Evolutionary conservation across 257 asterid species (phyloP), one percentile per base, ranked within the genome.

Genomic region (Fraxinus pennsylvanica): DNA sequence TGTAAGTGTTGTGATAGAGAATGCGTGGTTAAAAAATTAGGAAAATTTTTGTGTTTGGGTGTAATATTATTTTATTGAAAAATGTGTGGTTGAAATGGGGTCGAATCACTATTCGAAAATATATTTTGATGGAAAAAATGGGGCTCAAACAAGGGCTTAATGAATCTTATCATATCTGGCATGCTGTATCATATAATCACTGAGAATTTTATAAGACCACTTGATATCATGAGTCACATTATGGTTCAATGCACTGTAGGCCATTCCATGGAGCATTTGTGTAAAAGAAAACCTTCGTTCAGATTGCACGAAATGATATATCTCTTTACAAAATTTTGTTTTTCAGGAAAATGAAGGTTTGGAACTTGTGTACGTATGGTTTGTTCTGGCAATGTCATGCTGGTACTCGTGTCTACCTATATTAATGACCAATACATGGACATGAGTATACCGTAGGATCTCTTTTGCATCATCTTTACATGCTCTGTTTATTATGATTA

Each of bases 231-330:
- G 15, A 43, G 72, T 38, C 59, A 71, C 47, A 21, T 25, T 70
- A 1, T 8, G 32, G 25, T 35, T 22, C 65, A 57, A 36, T 13
- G 15, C 30, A 36, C 3, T 21, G 41, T 36, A 15, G 17, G 45
- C n/a, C 29, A 74, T 54, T 50, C 12, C 10, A 22, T 39, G 72
- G 33, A 36, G 38, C 17, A 61, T 5, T 15, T 19, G 13, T 59
- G 35, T 78, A 6, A 43, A 30, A 45, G 67, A 65, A 13, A 12
- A 17, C 32, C 43, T 35, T 21, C 33, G 21, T 17, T 79, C 33
- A 14, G 25, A 36, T 66, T 72, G 78, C 50, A 22, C 35, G 29
- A 70, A 30, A 75, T 61, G 38, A 68, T 21, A 30, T 71, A 63
- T 67, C 36, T 50, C 19, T 52, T 27, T 74, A 14, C 8, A 47